A percentile compares a stretch with the other conserved stretches of the same genome.
Conservation (phyloP, 1,139 yeast species). For the Yamadazyma dendronema region DNA sequence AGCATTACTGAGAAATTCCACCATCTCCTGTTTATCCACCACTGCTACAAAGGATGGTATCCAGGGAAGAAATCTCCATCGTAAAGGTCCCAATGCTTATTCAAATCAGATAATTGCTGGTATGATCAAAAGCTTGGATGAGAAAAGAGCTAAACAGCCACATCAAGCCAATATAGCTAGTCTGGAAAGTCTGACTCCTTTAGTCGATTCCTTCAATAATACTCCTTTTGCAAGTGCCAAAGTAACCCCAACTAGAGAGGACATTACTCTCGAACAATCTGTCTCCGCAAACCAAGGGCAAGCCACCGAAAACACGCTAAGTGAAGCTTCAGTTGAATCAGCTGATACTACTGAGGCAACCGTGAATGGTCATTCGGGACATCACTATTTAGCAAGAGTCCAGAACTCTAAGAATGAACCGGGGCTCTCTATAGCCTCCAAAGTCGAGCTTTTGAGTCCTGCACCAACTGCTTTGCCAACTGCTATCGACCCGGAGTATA, state of each 20-base stretch:
- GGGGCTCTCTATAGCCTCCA: constrained; percentile 27
- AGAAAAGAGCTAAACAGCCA: constrained; percentile 1
- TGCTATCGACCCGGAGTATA: too few species aligned
- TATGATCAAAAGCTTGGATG: constrained; percentile 23
- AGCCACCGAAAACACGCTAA: constrained; percentile 13
- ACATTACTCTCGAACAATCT: neutral
- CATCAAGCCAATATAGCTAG: neutral
- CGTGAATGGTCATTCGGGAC: constrained; percentile 26
- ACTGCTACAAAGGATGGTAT: constrained; percentile 74
- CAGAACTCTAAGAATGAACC: neutral
- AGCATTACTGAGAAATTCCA: constrained; percentile 53
- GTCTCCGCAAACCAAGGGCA: neutral
- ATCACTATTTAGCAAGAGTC: neutral
- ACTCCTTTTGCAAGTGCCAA: constrained; percentile 1
- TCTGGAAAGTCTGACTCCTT: neutral
- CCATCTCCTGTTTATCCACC: constrained; percentile 63
- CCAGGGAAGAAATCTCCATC: constrained; percentile 58
- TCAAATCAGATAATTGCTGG: constrained; percentile 32
- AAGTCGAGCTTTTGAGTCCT: constrained; percentile 17
- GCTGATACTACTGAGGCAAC: constrained; percentile 34
- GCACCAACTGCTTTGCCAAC: constrained; percentile 4
- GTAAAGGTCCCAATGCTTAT: constrained; percentile 40
- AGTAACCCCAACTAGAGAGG: constrained; percentile 1
- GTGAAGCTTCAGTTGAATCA: constrained; percentile 12
- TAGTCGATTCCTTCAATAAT: neutral